These are phyloP conservation scores for Carex littledalei DNA, from an alignment of 176 grass and related monocot genomes.

Conservation along the genomic window DNA sequence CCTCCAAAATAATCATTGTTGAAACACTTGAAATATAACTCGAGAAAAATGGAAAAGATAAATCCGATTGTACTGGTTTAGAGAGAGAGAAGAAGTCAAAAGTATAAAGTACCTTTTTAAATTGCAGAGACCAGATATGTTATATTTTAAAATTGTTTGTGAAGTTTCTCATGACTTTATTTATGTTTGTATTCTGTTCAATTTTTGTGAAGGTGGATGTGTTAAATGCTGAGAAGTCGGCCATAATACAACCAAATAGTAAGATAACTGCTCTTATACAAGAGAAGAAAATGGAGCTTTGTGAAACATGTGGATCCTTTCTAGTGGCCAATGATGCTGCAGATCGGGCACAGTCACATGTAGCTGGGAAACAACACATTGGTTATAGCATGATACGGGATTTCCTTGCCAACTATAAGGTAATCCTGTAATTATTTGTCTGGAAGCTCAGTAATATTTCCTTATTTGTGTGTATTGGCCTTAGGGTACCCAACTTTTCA, in stretches of 20 bases:
- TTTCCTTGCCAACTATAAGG: constrained; percentile 80
- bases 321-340: constrained; percentile 83
- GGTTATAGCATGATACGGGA: constrained; percentile 92
- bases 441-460: background rate
- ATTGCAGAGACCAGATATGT: background rate
- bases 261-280: constrained; percentile 62
- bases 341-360: constrained; percentile 85
- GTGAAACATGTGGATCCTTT: constrained; percentile 89
- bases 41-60: background rate
- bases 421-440: constrained; percentile 20
- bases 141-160: background rate
- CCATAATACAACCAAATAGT: constrained; percentile 60
- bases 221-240: constrained; percentile 71
- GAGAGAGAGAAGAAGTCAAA: background rate
- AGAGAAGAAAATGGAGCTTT: constrained; percentile 95
- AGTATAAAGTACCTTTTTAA: background rate
- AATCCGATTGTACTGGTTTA: background rate
- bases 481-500: background rate
- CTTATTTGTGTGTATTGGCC: background rate
- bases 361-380: constrained; percentile 91
- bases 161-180: background rate
- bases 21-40: background rate
- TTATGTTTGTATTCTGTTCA: constrained; percentile 11
- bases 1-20: background rate
- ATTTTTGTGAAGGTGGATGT: constrained; percentile 52